These are phyloP conservation scores for Dalbergia oliveri DNA, from an alignment of 306 rosid species.

Conservation along the genomic window DNA sequence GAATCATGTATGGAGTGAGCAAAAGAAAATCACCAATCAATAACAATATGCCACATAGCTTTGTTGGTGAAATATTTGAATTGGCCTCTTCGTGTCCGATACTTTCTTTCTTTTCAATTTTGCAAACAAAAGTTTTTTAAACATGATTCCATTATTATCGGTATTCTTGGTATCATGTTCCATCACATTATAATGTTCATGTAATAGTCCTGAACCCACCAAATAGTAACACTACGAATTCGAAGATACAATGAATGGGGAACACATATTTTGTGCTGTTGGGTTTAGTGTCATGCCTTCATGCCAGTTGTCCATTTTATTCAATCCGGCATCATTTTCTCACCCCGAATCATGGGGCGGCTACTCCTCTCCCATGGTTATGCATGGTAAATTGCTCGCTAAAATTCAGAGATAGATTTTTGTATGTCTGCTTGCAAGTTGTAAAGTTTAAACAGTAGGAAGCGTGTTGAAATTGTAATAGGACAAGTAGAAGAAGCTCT, in stretches of 20 bases:
- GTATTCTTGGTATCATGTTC: not conserved
- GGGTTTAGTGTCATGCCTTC: not conserved
- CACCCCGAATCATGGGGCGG: not conserved
- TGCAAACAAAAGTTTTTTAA: too few species aligned
- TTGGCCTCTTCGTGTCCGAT: too few species aligned
- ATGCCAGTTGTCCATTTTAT: not conserved
- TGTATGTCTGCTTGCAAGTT: not conserved
- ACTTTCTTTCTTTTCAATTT: too few species aligned
- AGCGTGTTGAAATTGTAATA: not conserved
- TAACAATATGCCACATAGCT: too few species aligned
- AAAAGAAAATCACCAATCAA: too few species aligned
- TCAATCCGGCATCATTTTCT: not conserved
- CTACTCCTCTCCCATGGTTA: not conserved
- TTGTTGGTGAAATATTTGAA: too few species aligned
- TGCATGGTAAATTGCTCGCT: not conserved
- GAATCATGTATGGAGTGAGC: too few species aligned
- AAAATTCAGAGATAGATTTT: not conserved
- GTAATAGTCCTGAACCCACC: not conserved
- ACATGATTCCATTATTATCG: too few species aligned
- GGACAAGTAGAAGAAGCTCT: not conserved
- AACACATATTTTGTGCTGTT: not conserved
- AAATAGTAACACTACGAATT: not conserved
- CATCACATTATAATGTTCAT: not conserved
- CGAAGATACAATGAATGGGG: not conserved
- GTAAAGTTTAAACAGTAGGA: conserved; percentile 5